A percentile compares a stretch with the other conserved stretches of the same genome.
Conservation (phyloP, 441 rosid genomes). For the Macaranga tanarius region DNA sequence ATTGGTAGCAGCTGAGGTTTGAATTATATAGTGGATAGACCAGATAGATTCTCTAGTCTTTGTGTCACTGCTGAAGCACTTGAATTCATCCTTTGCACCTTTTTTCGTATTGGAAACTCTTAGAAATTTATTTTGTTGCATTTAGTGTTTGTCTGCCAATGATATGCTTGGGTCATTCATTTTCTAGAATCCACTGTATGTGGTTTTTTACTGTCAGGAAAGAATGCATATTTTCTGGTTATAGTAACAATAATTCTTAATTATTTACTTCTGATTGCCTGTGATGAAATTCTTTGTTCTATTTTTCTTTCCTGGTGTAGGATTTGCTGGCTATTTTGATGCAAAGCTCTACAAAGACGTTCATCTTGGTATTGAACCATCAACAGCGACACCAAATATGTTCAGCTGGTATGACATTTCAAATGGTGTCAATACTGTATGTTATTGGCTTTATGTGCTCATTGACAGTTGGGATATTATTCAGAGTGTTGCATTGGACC, state of each 20-base stretch:
- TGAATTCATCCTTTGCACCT: background rate
- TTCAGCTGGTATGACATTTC: slow-evolving; percentile 77
- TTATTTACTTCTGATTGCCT: background rate
- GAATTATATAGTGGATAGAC: background rate
- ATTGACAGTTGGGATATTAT: background rate
- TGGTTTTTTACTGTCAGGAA: background rate
- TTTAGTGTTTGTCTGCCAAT: background rate
- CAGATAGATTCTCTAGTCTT: background rate
- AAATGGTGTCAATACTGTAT: background rate
- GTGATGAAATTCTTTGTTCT: background rate
- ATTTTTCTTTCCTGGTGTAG: slow-evolving; percentile 30
- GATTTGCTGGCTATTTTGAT: slow-evolving; percentile 96
- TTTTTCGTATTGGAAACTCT: background rate
- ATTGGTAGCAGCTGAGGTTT: background rate
- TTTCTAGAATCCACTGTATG: background rate
- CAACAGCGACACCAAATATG: slow-evolving; percentile 92
- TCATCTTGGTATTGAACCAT: slow-evolving; percentile 94
- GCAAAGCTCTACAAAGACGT: slow-evolving; percentile 85
- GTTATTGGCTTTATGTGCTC: background rate
- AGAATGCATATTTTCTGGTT: background rate
- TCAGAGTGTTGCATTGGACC: background rate
- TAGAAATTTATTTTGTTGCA: background rate
- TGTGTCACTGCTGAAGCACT: background rate
- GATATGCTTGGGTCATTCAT: background rate
- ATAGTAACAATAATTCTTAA: background rate